phyloP scores from a whole-genome alignment of 2,329 filamentous ascomycete species.

The Claviceps digitariae region DNA sequence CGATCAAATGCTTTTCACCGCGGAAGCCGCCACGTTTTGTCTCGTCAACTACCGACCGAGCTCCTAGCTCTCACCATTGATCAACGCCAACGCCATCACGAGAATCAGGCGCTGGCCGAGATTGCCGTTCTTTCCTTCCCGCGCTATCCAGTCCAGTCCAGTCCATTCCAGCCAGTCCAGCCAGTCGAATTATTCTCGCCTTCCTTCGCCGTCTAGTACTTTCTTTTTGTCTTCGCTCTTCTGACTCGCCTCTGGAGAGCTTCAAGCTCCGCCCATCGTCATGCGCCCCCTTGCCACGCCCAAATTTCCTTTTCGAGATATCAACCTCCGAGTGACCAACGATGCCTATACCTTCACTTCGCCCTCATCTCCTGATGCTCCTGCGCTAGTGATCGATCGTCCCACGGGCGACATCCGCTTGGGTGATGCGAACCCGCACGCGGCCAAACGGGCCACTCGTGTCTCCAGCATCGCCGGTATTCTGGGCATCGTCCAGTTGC shows the following conservation, averaged over 20 bases:
- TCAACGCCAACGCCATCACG: neutral
- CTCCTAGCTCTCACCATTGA: too few species aligned
- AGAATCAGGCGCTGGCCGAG: neutral
- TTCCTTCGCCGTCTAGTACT: neutral
- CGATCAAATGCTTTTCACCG: too few species aligned
- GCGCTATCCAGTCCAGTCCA: neutral
- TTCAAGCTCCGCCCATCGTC: neutral
- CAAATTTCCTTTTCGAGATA: conserved; percentile 72
- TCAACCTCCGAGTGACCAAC: conserved; percentile 86
- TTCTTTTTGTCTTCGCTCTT: neutral
- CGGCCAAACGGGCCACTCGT: conserved; percentile 54
- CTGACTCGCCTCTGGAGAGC: neutral
- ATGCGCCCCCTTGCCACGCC: conserved; percentile 26
- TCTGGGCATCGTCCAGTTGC: conserved; percentile 81
- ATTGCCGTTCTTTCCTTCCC: neutral
- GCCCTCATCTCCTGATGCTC: conserved; percentile 80
- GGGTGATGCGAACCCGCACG: conserved; percentile 62
- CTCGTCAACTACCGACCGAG: neutral
- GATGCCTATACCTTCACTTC: conserved; percentile 95
- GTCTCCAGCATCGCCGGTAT: conserved; percentile 94
- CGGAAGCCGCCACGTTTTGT: neutral
- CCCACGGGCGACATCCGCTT: conserved; percentile 84
- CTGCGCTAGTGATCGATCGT: conserved; percentile 77
- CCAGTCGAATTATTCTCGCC: neutral
- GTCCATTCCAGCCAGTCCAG: too few species aligned